Evolutionary conservation across 257 asterid genomes (phyloP).

Genomic region (Solanum sitiens): DNA sequence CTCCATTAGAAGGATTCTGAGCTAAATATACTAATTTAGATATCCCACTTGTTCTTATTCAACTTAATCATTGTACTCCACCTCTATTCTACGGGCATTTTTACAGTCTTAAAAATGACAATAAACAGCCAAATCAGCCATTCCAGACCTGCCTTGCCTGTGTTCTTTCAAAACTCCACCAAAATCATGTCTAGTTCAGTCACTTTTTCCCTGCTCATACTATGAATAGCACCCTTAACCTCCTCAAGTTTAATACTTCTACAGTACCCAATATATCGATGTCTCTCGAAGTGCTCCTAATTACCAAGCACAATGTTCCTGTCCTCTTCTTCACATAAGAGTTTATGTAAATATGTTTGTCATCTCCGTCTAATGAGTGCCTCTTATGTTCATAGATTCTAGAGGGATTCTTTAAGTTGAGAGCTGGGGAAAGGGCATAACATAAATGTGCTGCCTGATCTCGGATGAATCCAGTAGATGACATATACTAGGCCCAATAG

Average conservation of each 20-base stretch:
- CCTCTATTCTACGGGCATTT: background rate
- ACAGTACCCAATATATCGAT: background rate
- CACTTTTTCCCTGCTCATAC: background rate
- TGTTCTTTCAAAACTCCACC: background rate
- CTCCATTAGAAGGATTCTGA: background rate
- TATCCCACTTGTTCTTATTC: background rate
- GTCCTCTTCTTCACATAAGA: background rate
- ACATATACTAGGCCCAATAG: background rate
- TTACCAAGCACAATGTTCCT: background rate
- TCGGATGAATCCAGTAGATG: conserved; percentile 5
- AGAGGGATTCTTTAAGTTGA: background rate
- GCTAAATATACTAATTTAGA: background rate
- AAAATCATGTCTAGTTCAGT: background rate
- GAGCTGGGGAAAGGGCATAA: background rate
- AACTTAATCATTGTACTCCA: background rate
- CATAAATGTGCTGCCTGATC: background rate
- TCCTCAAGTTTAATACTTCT: background rate
- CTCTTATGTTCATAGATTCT: background rate
- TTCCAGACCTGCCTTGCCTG: background rate
- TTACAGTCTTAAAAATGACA: background rate
- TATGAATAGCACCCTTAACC: background rate
- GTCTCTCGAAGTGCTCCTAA: background rate
- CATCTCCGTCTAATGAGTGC: background rate
- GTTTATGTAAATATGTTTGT: background rate
- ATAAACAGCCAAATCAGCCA: background rate